Percentiles rank a stretch among this genome's conserved stretches.
Conservation (phyloP, 1,139 yeast species). For the Zygosaccharomyces sapae region DNA sequence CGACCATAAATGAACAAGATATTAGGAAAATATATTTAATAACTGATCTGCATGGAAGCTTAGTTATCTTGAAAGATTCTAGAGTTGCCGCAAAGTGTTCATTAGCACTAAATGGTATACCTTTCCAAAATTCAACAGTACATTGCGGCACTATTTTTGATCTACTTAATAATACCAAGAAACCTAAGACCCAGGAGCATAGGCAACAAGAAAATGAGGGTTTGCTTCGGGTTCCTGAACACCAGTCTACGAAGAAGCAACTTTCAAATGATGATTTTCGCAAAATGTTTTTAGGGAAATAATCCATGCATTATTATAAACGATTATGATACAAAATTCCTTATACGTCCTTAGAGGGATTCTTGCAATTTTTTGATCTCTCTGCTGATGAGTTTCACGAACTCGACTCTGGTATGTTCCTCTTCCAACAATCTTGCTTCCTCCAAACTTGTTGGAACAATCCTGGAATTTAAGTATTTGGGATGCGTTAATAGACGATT, state of each 20-base stretch:
- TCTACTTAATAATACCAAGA: constrained; percentile 22
- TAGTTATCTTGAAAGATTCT: constrained; percentile 48
- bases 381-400: constrained; percentile 49
- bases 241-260: constrained; percentile 12
- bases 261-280: constrained; percentile 42
- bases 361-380: constrained; percentile 57
- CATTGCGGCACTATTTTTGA: constrained; percentile 41
- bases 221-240: background rate
- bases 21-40: constrained; percentile 40
- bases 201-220: background rate
- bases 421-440: constrained; percentile 56
- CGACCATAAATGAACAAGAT: constrained; percentile 38
- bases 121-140: constrained; percentile 40
- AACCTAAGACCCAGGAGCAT: background rate
- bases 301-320: constrained; percentile 4
- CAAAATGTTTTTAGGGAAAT: constrained; percentile 36
- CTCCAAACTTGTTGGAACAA: constrained; percentile 58
- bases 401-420: constrained; percentile 40
- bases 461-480: constrained; percentile 68
- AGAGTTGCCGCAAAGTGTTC: constrained; percentile 56
- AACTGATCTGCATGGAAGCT: constrained; percentile 49
- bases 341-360: constrained; percentile 23
- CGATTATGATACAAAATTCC: background rate
- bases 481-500: constrained; percentile 80
- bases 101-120: constrained; percentile 45